Percentiles rank a stretch among this genome's conserved stretches.
Evolutionary conservation across 2,329 filamentous ascomycete genomes (phyloP).

Genomic region (Basipetospora chlamydospora): DNA sequence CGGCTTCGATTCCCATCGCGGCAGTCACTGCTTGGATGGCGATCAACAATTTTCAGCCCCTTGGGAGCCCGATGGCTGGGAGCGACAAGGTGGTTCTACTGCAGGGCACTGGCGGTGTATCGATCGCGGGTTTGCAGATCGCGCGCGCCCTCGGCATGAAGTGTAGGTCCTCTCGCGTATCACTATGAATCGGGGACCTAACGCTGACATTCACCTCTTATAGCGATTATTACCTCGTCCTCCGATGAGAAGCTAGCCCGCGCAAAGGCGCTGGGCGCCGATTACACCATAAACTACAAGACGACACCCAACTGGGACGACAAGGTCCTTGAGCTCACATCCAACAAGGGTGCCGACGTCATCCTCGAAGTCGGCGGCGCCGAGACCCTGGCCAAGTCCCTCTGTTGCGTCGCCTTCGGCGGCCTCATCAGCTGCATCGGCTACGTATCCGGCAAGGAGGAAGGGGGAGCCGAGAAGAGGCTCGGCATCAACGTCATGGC

Average conservation of each 20-base stretch:
- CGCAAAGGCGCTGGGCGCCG: conserved; percentile 34
- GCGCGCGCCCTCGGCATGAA: conserved; percentile 35
- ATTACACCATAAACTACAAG: conserved; percentile 38
- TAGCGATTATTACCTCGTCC: conserved; percentile 35
- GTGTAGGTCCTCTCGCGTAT: conserved; percentile 9
- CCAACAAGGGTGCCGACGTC: conserved; percentile 32
- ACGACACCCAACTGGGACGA: conserved; percentile 36
- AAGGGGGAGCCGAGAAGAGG: conserved; percentile 34
- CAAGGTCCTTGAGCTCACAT: conserved; percentile 29
- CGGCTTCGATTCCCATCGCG: conserved; percentile 44
- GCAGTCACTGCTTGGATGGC: conserved; percentile 51
- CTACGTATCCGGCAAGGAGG: conserved; percentile 37
- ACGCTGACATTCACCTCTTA: no score
- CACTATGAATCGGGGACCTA: no score
- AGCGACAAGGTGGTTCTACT: conserved; percentile 30
- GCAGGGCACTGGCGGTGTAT: conserved; percentile 40
- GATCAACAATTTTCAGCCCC: conserved; percentile 43
- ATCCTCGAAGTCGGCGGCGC: conserved; percentile 42
- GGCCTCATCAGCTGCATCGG: conserved; percentile 38
- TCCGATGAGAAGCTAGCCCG: conserved; percentile 34
- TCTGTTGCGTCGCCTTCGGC: conserved; percentile 38
- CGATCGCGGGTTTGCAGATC: conserved; percentile 36
- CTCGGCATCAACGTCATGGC: conserved; percentile 45
- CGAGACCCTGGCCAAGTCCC: conserved; percentile 34
- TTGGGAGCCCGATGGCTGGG: conserved; percentile 26